A percentile compares a stretch with the other conserved stretches of the same genome.
These are phyloP conservation scores for Alisma plantagoaquatica DNA, from an alignment of 106 monocot genomes.

Conservation along the genomic window DNA sequence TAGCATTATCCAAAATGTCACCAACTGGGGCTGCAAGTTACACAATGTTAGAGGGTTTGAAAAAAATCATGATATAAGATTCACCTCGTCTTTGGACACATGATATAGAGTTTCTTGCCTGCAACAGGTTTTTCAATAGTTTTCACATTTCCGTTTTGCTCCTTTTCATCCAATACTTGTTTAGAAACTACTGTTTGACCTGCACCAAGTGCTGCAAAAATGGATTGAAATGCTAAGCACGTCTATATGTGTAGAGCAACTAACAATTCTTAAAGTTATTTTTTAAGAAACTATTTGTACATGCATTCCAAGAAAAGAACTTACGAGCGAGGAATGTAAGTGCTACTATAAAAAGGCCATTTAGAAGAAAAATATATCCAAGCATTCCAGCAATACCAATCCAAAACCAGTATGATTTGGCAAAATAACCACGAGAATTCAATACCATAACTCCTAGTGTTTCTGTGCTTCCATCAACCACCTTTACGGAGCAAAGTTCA, in stretches of 20 bases:
- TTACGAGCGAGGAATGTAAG: constrained; percentile 26
- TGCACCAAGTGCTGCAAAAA: constrained; percentile 21
- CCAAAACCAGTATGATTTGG: constrained; percentile 36
- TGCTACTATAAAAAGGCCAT: constrained; percentile 11
- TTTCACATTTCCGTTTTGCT: constrained; percentile 11
- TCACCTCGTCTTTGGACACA: constrained; percentile 19
- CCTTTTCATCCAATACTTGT: constrained; percentile 11
- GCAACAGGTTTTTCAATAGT: constrained; percentile 1
- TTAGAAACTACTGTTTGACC: constrained; percentile 14
- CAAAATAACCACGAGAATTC: constrained; percentile 21
- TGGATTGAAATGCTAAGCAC: too few relatives aligned
- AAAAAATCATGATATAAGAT: background rate
- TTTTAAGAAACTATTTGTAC: too few relatives aligned
- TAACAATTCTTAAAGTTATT: too few relatives aligned
- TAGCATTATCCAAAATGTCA: background rate
- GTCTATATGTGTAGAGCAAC: too few relatives aligned
- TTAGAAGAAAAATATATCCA: constrained; percentile 29
- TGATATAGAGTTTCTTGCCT: background rate
- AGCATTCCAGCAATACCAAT: constrained; percentile 28
- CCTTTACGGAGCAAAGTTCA: too few relatives aligned
- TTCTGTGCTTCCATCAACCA: too few relatives aligned
- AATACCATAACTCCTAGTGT: constrained; percentile 21
- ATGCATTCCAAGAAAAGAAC: too few relatives aligned
- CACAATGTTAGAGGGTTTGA: too few relatives aligned
- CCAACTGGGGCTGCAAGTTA: too few relatives aligned